Base-by-base conservation (phyloP, 768 basidiomycete genomes). In the Coprinopsis sp. region DNA sequence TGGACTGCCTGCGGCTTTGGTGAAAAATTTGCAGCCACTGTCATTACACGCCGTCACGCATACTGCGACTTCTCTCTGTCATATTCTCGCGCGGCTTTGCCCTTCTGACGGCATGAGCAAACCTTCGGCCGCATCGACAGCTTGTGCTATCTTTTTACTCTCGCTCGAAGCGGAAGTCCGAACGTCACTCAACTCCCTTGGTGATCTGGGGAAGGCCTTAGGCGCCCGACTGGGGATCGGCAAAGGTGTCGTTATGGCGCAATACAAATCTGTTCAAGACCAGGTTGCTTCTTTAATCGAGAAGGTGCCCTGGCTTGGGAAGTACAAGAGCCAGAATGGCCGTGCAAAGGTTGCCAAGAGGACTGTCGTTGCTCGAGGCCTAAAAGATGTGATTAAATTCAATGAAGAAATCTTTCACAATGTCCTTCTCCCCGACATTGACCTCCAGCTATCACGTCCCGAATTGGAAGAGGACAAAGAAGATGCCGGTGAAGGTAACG, bases 281-380 rank as follows among this genome's bases (percentile, higher is more conserved):
- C 63, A 76, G 46, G 64, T 89, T 25, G 74, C 74, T 28, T 65
- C 71, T 46, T 80, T 79, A 72, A 76, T 81, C 22, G 68, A 73
- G 39, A 73, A 77, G n/a, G 70, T 91, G 3, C 84, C 86, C 4
- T 91, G 88, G 89, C 67, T 89, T 10, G 73, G 79, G 51, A 73
- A 78, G 37, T 81, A 81, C 50, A 62, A 69, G 38, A 61, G 54
- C 62, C 73, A 65, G 52, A 63, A 66, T 36, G 77, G 82, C 0
- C 73, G 81, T 10, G 76, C 82, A 13, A 83, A 79, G 56, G 65
- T 78, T 33, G 65, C 83, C 10, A 83, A 81, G 59, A 74, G 86
- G n/a, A 60, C 70, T 28, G 63, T 85, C 39, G 80, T 84, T 43
- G 83, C 84, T 25, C 76, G 77, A 41, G 82, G 83, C 3, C 65